phyloP scores from a whole-genome alignment of 108 stramenopile genomes.

The Parietichytrium sp. region DNA sequence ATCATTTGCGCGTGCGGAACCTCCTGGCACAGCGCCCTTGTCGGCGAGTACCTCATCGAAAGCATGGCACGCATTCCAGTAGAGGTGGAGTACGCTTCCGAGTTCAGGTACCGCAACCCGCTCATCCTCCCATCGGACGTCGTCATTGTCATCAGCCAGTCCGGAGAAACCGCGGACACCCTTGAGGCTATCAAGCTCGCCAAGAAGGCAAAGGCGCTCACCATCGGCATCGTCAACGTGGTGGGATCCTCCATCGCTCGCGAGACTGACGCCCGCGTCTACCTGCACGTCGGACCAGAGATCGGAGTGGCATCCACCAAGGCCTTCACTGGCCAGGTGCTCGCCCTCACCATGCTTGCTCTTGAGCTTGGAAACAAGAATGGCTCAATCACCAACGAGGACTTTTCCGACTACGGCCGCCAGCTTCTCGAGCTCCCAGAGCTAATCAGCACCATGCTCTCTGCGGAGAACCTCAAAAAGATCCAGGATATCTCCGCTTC shows the following conservation, averaged over 20 bases:
- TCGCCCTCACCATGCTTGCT: slow-evolving; percentile 88
- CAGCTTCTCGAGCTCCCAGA: slow-evolving; percentile 6
- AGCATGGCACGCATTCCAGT: slow-evolving; percentile 87
- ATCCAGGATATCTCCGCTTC: slow-evolving; percentile 8
- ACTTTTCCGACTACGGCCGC: background rate
- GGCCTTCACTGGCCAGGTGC: slow-evolving; percentile 97
- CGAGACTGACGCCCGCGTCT: slow-evolving; percentile 90
- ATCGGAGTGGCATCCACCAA: slow-evolving; percentile 98
- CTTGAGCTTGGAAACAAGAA: slow-evolving; percentile 61
- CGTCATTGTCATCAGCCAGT: slow-evolving; percentile 87
- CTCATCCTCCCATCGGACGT: slow-evolving; percentile 61
- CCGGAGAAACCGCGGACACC: slow-evolving; percentile 96
- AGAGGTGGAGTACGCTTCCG: slow-evolving; percentile 40
- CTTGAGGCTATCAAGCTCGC: slow-evolving; percentile 78
- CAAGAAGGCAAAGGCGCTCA: slow-evolving; percentile 78
- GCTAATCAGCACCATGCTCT: background rate
- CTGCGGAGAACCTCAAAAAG: background rate
- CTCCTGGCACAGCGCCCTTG: slow-evolving; percentile 79
- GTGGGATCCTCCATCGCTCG: slow-evolving; percentile 94
- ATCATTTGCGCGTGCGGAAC: slow-evolving; percentile 86
- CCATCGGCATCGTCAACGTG: slow-evolving; percentile 88
- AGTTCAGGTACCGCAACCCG: background rate
- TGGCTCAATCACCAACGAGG: background rate
- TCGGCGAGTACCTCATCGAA: slow-evolving; percentile 94
- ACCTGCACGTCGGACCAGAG: slow-evolving; percentile 97